A percentile compares a stretch with the other conserved stretches of the same genome.
phyloP scores from a whole-genome alignment of 306 rosid genomes.

The Echinosophora koreensis region DNA sequence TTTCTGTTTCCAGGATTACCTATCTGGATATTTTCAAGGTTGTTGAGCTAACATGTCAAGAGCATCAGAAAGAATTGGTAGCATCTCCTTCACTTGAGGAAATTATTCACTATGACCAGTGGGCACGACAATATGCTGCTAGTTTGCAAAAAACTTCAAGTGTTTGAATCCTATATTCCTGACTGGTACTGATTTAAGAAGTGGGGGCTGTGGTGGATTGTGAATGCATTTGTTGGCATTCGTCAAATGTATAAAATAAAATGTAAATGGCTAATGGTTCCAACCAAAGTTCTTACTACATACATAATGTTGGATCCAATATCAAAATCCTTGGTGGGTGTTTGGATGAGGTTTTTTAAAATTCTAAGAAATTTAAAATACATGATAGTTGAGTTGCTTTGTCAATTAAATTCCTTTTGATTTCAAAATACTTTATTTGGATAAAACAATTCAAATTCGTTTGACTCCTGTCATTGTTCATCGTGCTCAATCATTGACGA shows the following conservation, averaged over 20 bases:
- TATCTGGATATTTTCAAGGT: slow-evolving; percentile 89
- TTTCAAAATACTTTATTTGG: too few relatives aligned
- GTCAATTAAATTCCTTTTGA: too few relatives aligned
- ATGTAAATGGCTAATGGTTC: slow-evolving; percentile 1
- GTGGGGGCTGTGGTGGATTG: slow-evolving; percentile 12
- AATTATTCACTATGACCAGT: slow-evolving; percentile 78
- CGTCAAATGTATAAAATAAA: slow-evolving; percentile 18
- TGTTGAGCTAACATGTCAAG: slow-evolving; percentile 81
- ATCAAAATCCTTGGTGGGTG: too few relatives aligned
- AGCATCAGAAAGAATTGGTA: slow-evolving; percentile 69
- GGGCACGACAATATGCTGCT: slow-evolving; percentile 88
- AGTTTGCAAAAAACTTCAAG: slow-evolving; percentile 55
- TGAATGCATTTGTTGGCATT: slow-evolving; percentile 18
- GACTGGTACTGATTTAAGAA: slow-evolving; percentile 44
- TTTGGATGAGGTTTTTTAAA: too few relatives aligned
- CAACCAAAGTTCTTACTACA: neutral
- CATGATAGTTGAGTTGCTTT: too few relatives aligned
- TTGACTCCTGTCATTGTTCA: too few relatives aligned
- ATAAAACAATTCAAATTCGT: too few relatives aligned
- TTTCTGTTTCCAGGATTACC: slow-evolving; percentile 63
- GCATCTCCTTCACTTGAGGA: slow-evolving; percentile 86
- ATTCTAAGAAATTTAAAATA: too few relatives aligned
- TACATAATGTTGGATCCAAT: too few relatives aligned
- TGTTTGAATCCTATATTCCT: slow-evolving; percentile 50
- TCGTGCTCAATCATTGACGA: too few relatives aligned